Evolutionary conservation across 371 early-diverging fungal genomes (phyloP).

Genomic region (Rhizomucor pusillus): DNA sequence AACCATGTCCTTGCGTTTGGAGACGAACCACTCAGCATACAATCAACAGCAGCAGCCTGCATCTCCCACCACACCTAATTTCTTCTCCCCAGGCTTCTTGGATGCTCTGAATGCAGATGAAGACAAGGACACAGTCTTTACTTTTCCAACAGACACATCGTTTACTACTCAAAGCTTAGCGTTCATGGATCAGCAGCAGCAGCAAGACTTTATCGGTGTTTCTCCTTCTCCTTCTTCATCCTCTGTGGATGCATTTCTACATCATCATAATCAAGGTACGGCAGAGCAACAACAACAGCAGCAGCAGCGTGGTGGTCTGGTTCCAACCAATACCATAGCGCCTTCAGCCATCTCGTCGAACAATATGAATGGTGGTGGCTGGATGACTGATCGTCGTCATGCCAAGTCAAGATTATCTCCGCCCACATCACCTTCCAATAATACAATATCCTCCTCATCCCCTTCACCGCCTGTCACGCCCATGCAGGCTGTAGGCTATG

Average conservation of each 20-base stretch:
- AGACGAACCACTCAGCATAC: slow-evolving; percentile 16
- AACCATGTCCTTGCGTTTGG: slow-evolving; percentile 33
- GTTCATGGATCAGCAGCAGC: background rate
- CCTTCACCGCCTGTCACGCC: slow-evolving; percentile 41
- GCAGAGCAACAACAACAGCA: no score
- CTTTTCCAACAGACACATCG: background rate
- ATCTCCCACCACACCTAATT: slow-evolving; percentile 54
- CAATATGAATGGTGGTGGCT: background rate
- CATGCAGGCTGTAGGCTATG: slow-evolving; percentile 12
- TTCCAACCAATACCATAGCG: slow-evolving; percentile 16
- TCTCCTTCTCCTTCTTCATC: slow-evolving; percentile 4
- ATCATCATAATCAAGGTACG: no score
- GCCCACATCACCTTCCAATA: slow-evolving; percentile 28
- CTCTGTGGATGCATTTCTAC: background rate
- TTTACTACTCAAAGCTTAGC: background rate
- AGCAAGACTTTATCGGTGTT: background rate
- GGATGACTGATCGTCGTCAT: background rate
- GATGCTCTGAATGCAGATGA: slow-evolving; percentile 46
- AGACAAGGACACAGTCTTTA: slow-evolving; percentile 9
- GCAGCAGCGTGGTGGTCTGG: no score
- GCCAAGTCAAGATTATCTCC: slow-evolving; percentile 11
- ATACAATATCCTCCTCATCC: slow-evolving; percentile 29
- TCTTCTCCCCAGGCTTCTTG: slow-evolving; percentile 64
- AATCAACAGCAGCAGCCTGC: slow-evolving; percentile 12
- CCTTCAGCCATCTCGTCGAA: slow-evolving; percentile 21